phyloP scores from a whole-genome alignment of 2,329 filamentous ascomycete species.

The Cladosporium sp. region DNA sequence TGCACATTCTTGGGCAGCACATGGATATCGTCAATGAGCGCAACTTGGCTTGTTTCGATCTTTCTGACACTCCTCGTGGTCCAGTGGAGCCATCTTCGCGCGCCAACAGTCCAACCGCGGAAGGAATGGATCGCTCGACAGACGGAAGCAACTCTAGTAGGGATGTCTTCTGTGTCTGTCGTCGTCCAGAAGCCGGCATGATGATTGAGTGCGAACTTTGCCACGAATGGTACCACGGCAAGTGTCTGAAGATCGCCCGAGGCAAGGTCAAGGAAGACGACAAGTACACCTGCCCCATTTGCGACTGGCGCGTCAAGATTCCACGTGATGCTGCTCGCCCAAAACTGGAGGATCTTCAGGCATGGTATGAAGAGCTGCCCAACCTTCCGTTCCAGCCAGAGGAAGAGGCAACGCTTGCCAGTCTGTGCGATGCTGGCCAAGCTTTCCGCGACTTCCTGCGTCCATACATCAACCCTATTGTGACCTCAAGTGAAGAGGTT shows the following conservation, averaged over 20 bases:
- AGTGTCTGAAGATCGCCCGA: constrained; percentile 94
- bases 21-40: constrained; percentile 91
- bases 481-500: constrained; percentile 77
- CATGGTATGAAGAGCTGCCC: constrained; percentile 80
- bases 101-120: constrained; percentile 63
- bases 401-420: constrained; percentile 82
- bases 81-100: constrained; percentile 91
- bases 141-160: constrained; percentile 53
- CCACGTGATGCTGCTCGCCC: constrained; percentile 93
- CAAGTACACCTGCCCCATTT: constrained; percentile 97
- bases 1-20: constrained; percentile 92
- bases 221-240: constrained; percentile 99
- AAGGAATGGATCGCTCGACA: constrained; percentile 41
- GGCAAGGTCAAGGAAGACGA: constrained; percentile 98
- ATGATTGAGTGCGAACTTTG: constrained; percentile 99
- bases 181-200: constrained; percentile 90
- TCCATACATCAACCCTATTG: constrained; percentile 74
- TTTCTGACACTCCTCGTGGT: constrained; percentile 81
- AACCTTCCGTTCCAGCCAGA: constrained; percentile 84
- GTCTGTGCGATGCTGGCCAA: constrained; percentile 81
- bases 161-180: constrained; percentile 97
- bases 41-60: constrained; percentile 88
- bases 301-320: constrained; percentile 95
- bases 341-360: constrained; percentile 84
- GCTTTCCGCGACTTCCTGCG: constrained; percentile 81